Evolutionary conservation across 2,329 filamentous ascomycete species (phyloP).

Genomic region (Torrubiella hemipterigena): DNA sequence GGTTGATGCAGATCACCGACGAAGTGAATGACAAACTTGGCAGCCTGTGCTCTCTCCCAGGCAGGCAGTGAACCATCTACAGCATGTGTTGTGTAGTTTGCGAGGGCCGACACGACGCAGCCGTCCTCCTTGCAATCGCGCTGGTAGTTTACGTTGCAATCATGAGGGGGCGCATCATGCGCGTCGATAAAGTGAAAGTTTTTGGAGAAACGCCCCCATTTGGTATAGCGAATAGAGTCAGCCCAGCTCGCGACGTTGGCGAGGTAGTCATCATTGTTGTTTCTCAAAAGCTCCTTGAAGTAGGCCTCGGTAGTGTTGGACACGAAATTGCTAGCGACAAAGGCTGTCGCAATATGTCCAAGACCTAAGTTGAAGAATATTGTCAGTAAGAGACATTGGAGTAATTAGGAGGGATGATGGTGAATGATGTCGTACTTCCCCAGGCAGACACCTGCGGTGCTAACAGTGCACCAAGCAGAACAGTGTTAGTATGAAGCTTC

Average conservation of each 20-base stretch:
- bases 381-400: conserved; percentile 4
- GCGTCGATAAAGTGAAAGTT: conserved; percentile 61
- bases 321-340: conserved; percentile 49
- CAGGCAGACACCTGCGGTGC: conserved; percentile 22
- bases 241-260: conserved; percentile 56
- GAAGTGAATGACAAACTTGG: conserved; percentile 58
- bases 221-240: conserved; percentile 52
- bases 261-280: conserved; percentile 43
- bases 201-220: conserved; percentile 48
- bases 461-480: too few relatives aligned
- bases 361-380: conserved; percentile 28
- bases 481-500: too few relatives aligned
- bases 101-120: conserved; percentile 49
- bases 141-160: conserved; percentile 43
- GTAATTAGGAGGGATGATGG: neutral
- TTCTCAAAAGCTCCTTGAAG: conserved; percentile 45
- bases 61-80: conserved; percentile 31
- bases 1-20: conserved; percentile 60
- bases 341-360: conserved; percentile 55
- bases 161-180: conserved; percentile 45
- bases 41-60: conserved; percentile 42
- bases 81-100: conserved; percentile 47
- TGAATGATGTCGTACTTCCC: conserved; percentile 23
- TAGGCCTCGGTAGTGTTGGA: conserved; percentile 40
- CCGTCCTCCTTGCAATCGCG: conserved; percentile 51